Base-by-base conservation (phyloP, 495 filamentous ascomycete genomes). In the Xylaria scruposa region DNA sequence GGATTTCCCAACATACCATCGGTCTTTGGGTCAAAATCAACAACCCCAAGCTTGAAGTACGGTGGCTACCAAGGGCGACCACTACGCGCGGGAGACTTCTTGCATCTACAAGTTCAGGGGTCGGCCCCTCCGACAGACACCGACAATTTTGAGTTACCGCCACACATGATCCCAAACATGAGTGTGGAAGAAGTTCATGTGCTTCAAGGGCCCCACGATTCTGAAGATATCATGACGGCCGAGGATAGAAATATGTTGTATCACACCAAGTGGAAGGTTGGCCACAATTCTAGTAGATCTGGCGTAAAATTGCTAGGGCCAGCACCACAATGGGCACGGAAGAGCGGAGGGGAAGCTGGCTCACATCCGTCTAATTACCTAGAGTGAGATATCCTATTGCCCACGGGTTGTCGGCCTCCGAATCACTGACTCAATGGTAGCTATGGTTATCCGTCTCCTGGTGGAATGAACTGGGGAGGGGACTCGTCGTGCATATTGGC, bases 41-140 rank as follows among this genome's bases (percentile, higher is more conserved):
- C 88, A 1, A 84, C 84, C 29, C 88, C 89, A 7, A 80, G 85
- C 61, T 81, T 90, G 15, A 83, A 76, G 6, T 82, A 89, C 59
- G 90, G 90, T n/a, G 89, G 90, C 1, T 86, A 85, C 42, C 84
- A 91, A 77, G 89, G 89, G 3, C 80, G 89, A 69, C 76, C 80
- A 44, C 81, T 91, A 40, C 82, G 82, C 6, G 74, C 83, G 21
- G 87, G 88, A 7, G 90, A 90, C 68, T 75, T 87, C 26, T 85
- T 62, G 58, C 81, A 78, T 19, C 44, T 81, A 10, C 47, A 62
- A 81, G 24, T 79, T 78, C 56, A 76, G 78, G 66, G 38, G 26
- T 36, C 63, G 0, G 56, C 70, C 40, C 53, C 69, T 49, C 65
- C 7, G 13, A 26, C 6, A 51, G 46, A 33, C 21, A 1, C 12